These are phyloP conservation scores for Trichoderma virens DNA, from an alignment of 495 filamentous ascomycete genomes.

Conservation along the genomic window DNA sequence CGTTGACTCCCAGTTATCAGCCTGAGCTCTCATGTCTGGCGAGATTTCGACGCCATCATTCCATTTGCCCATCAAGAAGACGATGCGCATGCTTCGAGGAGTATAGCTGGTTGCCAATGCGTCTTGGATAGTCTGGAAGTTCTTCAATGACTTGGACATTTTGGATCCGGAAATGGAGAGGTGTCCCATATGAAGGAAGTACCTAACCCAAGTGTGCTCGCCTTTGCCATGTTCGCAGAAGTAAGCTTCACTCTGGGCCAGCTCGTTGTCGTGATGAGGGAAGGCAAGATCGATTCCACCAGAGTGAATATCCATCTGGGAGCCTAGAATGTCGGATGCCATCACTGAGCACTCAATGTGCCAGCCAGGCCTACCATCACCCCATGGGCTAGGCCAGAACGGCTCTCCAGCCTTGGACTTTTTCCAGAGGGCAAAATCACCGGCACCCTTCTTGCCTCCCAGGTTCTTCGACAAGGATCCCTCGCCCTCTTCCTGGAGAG, in stretches of 20 bases:
- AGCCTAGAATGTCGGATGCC: constrained; percentile 78
- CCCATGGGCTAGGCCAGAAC: constrained; percentile 81
- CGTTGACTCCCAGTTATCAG: constrained; percentile 70
- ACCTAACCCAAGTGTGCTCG: constrained; percentile 81
- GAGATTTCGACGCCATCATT: constrained; percentile 88
- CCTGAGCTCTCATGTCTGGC: constrained; percentile 64
- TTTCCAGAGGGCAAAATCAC: constrained; percentile 96
- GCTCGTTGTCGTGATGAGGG: constrained; percentile 94
- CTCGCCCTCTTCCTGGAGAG: constrained; percentile 81
- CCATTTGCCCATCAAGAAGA: constrained; percentile 85
- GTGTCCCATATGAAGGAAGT: constrained; percentile 96
- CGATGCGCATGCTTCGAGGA: constrained; percentile 69
- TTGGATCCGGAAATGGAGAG: constrained; percentile 83
- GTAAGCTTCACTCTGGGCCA: constrained; percentile 91
- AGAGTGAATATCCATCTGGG: constrained; percentile 83
- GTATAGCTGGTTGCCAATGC: constrained; percentile 72
- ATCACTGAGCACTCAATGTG: constrained; percentile 98
- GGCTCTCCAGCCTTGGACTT: constrained; percentile 87
- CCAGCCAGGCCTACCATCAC: constrained; percentile 84
- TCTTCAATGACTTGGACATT: constrained; percentile 94
- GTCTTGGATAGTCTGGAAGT: constrained; percentile 91
- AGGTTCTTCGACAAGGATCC: constrained; percentile 67
- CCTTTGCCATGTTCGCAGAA: constrained; percentile 44
- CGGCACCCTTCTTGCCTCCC: constrained; percentile 58
- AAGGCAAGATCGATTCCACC: constrained; percentile 91